These are phyloP conservation scores for Dispira simplex DNA, from an alignment of 192 early-diverging fungal species.

Conservation along the genomic window DNA sequence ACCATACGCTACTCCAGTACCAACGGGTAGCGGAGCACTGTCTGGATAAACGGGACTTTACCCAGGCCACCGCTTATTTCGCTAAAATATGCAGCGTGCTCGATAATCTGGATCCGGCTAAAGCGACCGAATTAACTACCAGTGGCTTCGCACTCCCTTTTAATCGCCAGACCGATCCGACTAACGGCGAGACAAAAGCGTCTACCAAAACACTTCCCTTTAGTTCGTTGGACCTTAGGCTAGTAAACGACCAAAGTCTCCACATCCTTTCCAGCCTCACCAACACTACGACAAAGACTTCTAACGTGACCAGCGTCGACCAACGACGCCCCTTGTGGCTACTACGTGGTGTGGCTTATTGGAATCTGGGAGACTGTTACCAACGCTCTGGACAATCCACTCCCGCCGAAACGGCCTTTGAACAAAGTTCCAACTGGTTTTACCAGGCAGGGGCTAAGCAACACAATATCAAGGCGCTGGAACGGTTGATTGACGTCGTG, in stretches of 20 bases:
- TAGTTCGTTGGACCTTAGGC: neutral
- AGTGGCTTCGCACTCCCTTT: too few relatives aligned
- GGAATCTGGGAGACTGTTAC: constrained; percentile 5
- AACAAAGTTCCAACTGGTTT: constrained; percentile 4
- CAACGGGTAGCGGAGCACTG: neutral
- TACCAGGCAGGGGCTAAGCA: neutral
- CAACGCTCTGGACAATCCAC: neutral
- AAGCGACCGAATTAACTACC: too few relatives aligned
- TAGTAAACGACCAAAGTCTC: neutral
- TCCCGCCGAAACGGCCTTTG: constrained; percentile 1
- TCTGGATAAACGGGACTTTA: neutral
- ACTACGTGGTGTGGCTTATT: neutral
- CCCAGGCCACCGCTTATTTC: constrained; percentile 1
- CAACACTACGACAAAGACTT: neutral
- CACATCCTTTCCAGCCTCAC: neutral
- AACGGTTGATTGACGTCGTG: neutral
- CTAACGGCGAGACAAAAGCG: neutral
- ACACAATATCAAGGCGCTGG: neutral
- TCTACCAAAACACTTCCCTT: neutral
- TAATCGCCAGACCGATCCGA: too few relatives aligned
- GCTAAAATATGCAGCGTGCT: constrained; percentile 7
- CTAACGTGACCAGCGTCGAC: neutral
- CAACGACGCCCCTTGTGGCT: neutral
- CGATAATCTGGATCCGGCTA: neutral
- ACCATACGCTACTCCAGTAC: neutral